Base-by-base conservation (phyloP, 345 rosid species). In the Rhodomyrtus tomentosa region DNA sequence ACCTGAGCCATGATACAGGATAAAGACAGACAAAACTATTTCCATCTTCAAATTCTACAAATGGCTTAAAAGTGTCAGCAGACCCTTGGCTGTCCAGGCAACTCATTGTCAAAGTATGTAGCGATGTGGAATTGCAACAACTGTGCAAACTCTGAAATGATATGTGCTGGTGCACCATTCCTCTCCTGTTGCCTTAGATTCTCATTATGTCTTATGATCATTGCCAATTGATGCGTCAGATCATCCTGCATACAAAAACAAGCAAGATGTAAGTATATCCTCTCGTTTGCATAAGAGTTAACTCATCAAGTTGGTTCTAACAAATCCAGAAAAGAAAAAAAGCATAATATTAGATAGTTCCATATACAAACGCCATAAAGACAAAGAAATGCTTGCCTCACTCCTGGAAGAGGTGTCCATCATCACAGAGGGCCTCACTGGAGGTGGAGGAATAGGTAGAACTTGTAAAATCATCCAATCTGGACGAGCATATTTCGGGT, bases 41-140 rank as follows among this genome's bases (percentile, higher is more conserved):
- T 50, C 50, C 85, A 32, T 68, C 76, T 32, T 32, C 12, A 68
- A 68, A 32, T 48, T 38, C 51, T 13, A 84, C 50, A 50, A 3
- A 82, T 55, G 27, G 10, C 50, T 36, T 48, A 45, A 29, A 55
- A 82, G 55, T 55, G 80, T 52, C 85, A 81, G 82, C 81, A 86
- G 90, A 96, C 99, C 98, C 99, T 95, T 85, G 98, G 99, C 88
- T 94, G 98, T 88, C 98, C 99, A 59, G 99, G 99, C 89, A 96
- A 88, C 89, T 96, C 99, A 84, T 96, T 96, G 89, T 96, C 98
- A 92, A 96, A 95, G 86, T 96, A 96, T 0, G 99, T 94, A 40
- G 99, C 98, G 50, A 95, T 93, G 85, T 95, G 98, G 82, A 95
- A 96, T 92, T 96, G 99, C 91, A 96, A 90, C 88, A 96, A 90